phyloP scores from a whole-genome alignment of 352 stramenopile species.

The Plasmopara viticola region DNA sequence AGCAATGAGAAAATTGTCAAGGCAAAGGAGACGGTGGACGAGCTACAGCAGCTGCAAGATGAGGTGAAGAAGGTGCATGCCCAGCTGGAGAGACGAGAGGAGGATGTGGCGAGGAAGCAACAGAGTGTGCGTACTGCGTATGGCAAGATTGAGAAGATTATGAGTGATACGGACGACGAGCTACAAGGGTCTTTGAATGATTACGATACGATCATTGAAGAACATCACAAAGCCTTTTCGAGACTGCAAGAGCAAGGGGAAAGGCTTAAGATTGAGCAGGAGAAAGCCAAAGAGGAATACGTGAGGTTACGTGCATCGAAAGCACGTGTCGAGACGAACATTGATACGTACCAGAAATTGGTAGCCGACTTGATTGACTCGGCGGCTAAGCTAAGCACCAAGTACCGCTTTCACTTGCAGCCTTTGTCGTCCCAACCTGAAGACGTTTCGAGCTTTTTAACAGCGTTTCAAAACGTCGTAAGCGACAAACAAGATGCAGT shows the following conservation, averaged over 20 bases:
- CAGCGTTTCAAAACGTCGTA: constrained; percentile 41
- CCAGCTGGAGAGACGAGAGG: constrained; percentile 28
- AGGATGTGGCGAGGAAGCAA: constrained; percentile 36
- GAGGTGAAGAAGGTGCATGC: constrained; percentile 34
- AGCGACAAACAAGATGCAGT: constrained; percentile 35
- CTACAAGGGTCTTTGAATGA: constrained; percentile 44
- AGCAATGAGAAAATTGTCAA: constrained; percentile 32
- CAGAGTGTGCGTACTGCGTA: constrained; percentile 32
- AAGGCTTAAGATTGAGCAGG: constrained; percentile 25
- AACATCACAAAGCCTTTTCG: constrained; percentile 30
- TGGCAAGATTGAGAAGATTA: constrained; percentile 52
- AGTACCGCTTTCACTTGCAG: constrained; percentile 55
- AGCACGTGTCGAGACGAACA: constrained; percentile 47
- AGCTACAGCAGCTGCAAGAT: constrained; percentile 44
- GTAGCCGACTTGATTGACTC: constrained; percentile 40
- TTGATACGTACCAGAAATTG: constrained; percentile 35
- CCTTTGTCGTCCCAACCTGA: constrained; percentile 44
- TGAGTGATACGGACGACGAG: constrained; percentile 67
- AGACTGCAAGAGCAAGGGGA: constrained; percentile 30
- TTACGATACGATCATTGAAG: constrained; percentile 46
- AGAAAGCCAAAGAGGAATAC: constrained; percentile 27
- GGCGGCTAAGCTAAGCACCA: constrained; percentile 35
- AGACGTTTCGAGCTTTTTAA: constrained; percentile 45
- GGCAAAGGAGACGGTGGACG: constrained; percentile 43
- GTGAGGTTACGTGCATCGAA: constrained; percentile 29